Percentiles rank a stretch among this genome's conserved stretches.
Evolutionary conservation across 2,329 filamentous ascomycete genomes (phyloP).

Genomic region (Calonectria hawksworthii): DNA sequence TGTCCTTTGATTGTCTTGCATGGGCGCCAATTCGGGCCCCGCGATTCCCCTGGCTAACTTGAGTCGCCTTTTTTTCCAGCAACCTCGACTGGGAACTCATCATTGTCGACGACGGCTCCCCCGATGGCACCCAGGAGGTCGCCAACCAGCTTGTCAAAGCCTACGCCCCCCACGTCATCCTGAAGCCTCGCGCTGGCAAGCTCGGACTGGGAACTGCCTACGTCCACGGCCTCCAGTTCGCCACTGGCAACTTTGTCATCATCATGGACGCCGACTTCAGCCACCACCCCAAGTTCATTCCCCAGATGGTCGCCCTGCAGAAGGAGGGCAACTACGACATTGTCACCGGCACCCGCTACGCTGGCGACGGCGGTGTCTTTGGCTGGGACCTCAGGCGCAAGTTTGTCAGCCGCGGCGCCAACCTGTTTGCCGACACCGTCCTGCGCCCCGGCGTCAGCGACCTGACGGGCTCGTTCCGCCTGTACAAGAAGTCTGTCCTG

Average conservation of each 20-base stretch:
- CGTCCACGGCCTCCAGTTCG: constrained; percentile 92
- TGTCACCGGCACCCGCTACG: constrained; percentile 95
- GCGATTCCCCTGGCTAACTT: constrained; percentile 2
- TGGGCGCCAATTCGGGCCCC: neutral
- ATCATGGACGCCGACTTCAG: constrained; percentile 99
- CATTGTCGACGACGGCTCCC: constrained; percentile 97
- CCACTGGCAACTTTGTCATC: constrained; percentile 93
- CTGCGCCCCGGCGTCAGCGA: constrained; percentile 95
- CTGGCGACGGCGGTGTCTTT: constrained; percentile 88
- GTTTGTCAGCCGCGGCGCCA: constrained; percentile 87
- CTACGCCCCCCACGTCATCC: constrained; percentile 83
- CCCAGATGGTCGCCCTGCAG: constrained; percentile 90
- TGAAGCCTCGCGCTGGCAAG: constrained; percentile 93
- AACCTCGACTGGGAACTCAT: constrained; percentile 97
- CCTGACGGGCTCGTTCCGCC: constrained; percentile 91
- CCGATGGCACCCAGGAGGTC: constrained; percentile 93
- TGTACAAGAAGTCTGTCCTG: constrained; percentile 93
- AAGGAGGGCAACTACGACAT: constrained; percentile 88
- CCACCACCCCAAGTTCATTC: constrained; percentile 99
- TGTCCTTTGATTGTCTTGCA: neutral
- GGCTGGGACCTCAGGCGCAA: constrained; percentile 97
- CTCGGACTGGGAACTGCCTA: constrained; percentile 97
- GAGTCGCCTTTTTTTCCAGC: constrained; percentile 60
- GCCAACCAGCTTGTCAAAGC: constrained; percentile 91
- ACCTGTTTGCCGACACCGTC: constrained; percentile 95